Evolutionary conservation across 805 yeast species (phyloP), one percentile per base, ranked within the genome.

Genomic region (Candida gorgasii): DNA sequence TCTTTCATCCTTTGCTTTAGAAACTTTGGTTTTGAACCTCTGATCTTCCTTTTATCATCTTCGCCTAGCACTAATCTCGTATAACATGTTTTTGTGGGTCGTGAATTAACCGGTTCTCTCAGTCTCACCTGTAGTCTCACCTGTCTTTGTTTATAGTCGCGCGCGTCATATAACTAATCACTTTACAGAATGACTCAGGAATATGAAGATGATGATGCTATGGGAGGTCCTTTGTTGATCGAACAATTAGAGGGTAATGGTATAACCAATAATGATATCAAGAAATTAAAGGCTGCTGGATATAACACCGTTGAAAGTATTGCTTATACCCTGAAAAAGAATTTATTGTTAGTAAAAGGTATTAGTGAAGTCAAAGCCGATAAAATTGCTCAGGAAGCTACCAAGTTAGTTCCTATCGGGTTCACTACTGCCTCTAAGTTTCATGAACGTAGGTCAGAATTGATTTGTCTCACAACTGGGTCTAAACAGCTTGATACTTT

Each of bases 361-460:
- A 89, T 93, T 26, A 86, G 96, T 8, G 99, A 93, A 58, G 92
- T 92, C 40, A 93, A 93, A 61, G 97, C 97, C 1, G 97, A 89
- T 54, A 81, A 82, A 51, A 69, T 93, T 39, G 69, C 90, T 39
- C 75, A 74, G 32, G 97, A 88, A 54, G 97, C 98, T 0, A 77
- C 92, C 29, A 82, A 86, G 54, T 67, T 82, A 36, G 97, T 92
- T 2, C 97, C 96, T 6, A 79, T 93, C 83, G 99, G 99, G 0
- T 93, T 93, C 69, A 92, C 97, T 16, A 92, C 98, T 0, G 99
- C 98, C 2, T 84, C 95, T 1, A 97, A 89, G 61, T 89, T 88
- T 61, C 97, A 89, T 62, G 80, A 83, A 54, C 78, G 97, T 55
- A 76, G 98, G 54, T 81, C 92, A 4, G 96, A 89, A 59, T 77